Evolutionary conservation across 2,329 filamentous ascomycete genomes (phyloP).

Genomic region (Aspergillus intermedius): DNA sequence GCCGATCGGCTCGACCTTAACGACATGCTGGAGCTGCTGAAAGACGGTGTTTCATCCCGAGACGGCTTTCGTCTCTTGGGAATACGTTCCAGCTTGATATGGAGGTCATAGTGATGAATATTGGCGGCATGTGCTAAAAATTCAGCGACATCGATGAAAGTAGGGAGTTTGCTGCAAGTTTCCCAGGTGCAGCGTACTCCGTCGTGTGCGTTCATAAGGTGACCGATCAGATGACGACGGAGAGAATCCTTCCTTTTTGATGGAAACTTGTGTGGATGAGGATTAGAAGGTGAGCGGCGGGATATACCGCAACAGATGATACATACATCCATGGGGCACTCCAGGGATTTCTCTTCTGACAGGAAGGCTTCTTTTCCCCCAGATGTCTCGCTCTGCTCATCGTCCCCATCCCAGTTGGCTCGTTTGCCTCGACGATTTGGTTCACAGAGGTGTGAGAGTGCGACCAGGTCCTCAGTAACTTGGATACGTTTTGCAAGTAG

Average conservation of each 20-base stretch:
- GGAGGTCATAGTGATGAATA: constrained; percentile 11
- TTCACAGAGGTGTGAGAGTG: constrained; percentile 17
- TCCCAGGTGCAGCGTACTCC: constrained; percentile 16
- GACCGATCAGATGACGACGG: constrained; percentile 17
- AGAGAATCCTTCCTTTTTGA: constrained; percentile 17
- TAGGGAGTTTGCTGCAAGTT: constrained; percentile 11
- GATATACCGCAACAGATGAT: constrained; percentile 23
- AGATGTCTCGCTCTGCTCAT: constrained; percentile 8
- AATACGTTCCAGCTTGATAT: constrained; percentile 12
- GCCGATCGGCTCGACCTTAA: too few relatives aligned
- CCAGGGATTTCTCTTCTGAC: too few relatives aligned
- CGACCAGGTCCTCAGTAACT: constrained; percentile 24
- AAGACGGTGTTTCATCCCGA: too few relatives aligned
- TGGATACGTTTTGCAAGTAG: constrained; percentile 20
- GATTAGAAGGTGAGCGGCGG: constrained; percentile 15
- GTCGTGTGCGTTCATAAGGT: constrained; percentile 13
- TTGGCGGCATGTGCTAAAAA: constrained; percentile 13
- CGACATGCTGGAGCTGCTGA: too few relatives aligned
- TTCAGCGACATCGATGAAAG: constrained; percentile 13
- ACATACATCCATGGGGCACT: constrained; percentile 17
- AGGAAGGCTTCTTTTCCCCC: not conserved
- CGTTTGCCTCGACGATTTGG: constrained; percentile 18
- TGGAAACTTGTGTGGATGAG: constrained; percentile 19
- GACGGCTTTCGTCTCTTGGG: not conserved
- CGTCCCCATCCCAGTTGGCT: constrained; percentile 15